phyloP scores from a whole-genome alignment of 2,329 filamentous ascomycete species.

The Fusarium pseudonygamai region DNA sequence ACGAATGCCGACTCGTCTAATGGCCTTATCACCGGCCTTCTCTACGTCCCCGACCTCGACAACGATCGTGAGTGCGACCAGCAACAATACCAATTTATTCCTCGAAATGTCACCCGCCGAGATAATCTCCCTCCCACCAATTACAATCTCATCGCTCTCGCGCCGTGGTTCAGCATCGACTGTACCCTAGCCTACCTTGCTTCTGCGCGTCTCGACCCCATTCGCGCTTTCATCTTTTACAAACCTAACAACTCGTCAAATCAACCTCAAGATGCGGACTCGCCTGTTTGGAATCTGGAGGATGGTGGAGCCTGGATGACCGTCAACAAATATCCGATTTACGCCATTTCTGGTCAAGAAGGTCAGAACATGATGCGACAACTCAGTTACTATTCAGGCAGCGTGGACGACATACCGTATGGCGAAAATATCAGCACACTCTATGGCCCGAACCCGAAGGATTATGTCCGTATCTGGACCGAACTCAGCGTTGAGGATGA shows the following conservation, averaged over 20 bases:
- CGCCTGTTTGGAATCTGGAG: slow-evolving; percentile 74
- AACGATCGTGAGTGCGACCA: slow-evolving; percentile 69
- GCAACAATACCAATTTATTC: slow-evolving; percentile 72
- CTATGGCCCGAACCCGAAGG: slow-evolving; percentile 64
- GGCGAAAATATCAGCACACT: slow-evolving; percentile 64
- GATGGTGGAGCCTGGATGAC: slow-evolving; percentile 77
- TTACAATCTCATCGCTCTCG: slow-evolving; percentile 81
- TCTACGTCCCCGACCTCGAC: slow-evolving; percentile 82
- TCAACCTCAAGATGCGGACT: slow-evolving; percentile 72
- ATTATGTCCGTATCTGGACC: slow-evolving; percentile 70
- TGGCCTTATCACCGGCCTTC: slow-evolving; percentile 75
- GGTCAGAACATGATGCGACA: slow-evolving; percentile 76
- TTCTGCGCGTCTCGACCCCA: slow-evolving; percentile 65
- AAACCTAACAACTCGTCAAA: slow-evolving; percentile 63
- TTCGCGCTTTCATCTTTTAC: slow-evolving; percentile 73
- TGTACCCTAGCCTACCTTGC: slow-evolving; percentile 80
- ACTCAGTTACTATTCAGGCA: slow-evolving; percentile 80
- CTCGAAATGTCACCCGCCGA: slow-evolving; percentile 77
- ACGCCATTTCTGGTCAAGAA: slow-evolving; percentile 76
- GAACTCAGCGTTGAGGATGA: slow-evolving; percentile 59
- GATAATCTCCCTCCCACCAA: slow-evolving; percentile 73
- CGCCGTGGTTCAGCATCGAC: slow-evolving; percentile 81
- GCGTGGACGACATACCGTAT: slow-evolving; percentile 69
- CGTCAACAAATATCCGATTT: slow-evolving; percentile 80
- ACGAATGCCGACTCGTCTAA: slow-evolving; percentile 69